phyloP scores from a whole-genome alignment of 352 stramenopile species.

The Globisporangium sylvaticum region DNA sequence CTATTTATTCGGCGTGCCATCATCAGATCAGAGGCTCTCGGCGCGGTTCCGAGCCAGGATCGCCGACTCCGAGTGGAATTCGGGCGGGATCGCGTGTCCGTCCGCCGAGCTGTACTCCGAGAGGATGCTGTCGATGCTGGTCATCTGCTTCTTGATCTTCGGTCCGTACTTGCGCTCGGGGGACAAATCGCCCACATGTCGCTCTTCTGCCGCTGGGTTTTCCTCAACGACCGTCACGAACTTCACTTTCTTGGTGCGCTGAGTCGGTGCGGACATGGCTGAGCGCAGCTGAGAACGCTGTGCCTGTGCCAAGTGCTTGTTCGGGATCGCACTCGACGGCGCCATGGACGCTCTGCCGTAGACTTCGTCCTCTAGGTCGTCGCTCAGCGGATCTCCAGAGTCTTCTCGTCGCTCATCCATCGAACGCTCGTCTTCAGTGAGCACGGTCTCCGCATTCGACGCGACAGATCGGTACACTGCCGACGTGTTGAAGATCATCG shows the following conservation, averaged over 20 bases:
- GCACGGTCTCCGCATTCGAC: conserved; percentile 27
- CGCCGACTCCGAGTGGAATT: conserved; percentile 5
- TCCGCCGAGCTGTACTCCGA: conserved; percentile 6
- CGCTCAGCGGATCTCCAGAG: background rate
- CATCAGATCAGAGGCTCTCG: background rate
- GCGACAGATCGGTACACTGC: conserved; percentile 15
- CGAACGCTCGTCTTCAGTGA: conserved; percentile 28
- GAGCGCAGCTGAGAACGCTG: conserved; percentile 2
- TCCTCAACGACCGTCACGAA: background rate
- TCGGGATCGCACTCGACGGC: background rate
- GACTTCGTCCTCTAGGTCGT: background rate
- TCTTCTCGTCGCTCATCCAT: background rate
- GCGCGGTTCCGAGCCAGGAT: conserved; percentile 4
- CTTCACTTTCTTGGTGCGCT: conserved; percentile 15
- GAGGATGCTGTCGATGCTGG: conserved; percentile 24
- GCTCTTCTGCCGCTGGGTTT: background rate
- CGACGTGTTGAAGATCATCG: conserved; percentile 19
- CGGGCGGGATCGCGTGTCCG: background rate
- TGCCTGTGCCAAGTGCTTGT: background rate
- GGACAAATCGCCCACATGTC: conserved; percentile 8
- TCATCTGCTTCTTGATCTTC: conserved; percentile 23
- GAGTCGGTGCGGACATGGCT: background rate
- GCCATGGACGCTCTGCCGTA: background rate
- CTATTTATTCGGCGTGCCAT: background rate
- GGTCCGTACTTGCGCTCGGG: conserved; percentile 28